phyloP scores from a whole-genome alignment of 129 eudicot genomes.

The Chrysanthemum makinoi region DNA sequence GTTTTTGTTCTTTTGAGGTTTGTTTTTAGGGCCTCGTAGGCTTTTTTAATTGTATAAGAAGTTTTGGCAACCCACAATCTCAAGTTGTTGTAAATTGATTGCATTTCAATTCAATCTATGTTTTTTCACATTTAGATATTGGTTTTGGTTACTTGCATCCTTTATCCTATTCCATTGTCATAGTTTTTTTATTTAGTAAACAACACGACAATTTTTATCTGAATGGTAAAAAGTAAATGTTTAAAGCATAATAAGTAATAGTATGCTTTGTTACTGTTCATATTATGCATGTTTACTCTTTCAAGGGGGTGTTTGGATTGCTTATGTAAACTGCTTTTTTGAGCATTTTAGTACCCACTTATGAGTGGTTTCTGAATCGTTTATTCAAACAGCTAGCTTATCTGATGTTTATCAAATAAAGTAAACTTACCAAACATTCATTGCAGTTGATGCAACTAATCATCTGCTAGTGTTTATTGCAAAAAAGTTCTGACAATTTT shows the following conservation, averaged over 20 bases:
- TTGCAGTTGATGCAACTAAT: too few species aligned
- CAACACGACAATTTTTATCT: too few species aligned
- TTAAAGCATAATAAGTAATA: too few species aligned
- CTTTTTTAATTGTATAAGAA: constrained; percentile 23
- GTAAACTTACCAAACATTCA: too few species aligned
- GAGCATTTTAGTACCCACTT: too few species aligned
- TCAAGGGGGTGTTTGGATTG: not conserved
- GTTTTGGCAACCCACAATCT: constrained; percentile 31
- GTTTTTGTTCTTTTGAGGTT: constrained; percentile 11
- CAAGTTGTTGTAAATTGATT: constrained; percentile 29
- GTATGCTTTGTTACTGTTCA: not conserved
- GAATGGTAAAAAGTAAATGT: too few species aligned
- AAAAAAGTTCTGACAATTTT: too few species aligned
- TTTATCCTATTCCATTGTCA: not conserved
- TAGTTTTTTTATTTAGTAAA: not conserved
- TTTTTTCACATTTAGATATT: constrained; percentile 2
- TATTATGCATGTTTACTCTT: not conserved
- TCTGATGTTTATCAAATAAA: too few species aligned
- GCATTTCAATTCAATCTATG: constrained; percentile 1
- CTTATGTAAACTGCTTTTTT: too few species aligned
- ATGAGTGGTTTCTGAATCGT: too few species aligned
- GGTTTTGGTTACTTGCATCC: not conserved
- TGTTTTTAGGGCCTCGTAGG: constrained; percentile 13
- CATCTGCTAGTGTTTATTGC: too few species aligned
- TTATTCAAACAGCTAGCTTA: too few species aligned